phyloP scores from a whole-genome alignment of 2,329 filamentous ascomycete species.

The Venturia asperata region DNA sequence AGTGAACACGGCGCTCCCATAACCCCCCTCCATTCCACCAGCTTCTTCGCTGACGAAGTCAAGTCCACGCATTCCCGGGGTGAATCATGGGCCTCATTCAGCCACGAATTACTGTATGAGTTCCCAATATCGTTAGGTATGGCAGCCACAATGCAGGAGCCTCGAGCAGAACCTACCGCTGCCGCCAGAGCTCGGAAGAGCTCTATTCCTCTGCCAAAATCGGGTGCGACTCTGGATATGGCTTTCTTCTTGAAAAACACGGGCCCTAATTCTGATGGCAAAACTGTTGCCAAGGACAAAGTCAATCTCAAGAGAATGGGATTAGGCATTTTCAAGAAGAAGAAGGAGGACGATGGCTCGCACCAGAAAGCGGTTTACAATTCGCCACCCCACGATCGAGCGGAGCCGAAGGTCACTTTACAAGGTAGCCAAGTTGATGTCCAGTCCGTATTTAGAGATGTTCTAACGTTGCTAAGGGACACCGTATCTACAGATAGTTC shows the following conservation, averaged over 20 bases:
- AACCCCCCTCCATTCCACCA: not conserved
- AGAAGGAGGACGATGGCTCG: constrained; percentile 8
- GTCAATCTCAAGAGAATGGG: not conserved
- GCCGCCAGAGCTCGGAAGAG: constrained; percentile 6
- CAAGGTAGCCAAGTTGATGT: not conserved
- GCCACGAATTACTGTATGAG: constrained; percentile 7
- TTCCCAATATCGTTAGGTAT: constrained; percentile 9
- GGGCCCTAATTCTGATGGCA: constrained; percentile 25
- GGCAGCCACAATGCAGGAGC: constrained; percentile 7
- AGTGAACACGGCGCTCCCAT: not conserved
- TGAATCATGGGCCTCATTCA: constrained; percentile 11
- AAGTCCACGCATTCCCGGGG: not conserved
- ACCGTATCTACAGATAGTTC: constrained; percentile 24
- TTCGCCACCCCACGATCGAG: constrained; percentile 5
- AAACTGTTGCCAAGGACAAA: not conserved
- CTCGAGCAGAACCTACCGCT: constrained; percentile 4
- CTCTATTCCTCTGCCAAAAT: constrained; percentile 21
- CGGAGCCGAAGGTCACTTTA: constrained; percentile 12
- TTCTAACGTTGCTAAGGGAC: constrained; percentile 20
- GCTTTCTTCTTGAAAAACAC: constrained; percentile 35
- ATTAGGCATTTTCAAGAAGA: constrained; percentile 17
- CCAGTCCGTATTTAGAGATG: not conserved
- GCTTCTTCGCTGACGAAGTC: constrained; percentile 5
- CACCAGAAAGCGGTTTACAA: constrained; percentile 2
- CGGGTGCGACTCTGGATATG: constrained; percentile 27